phyloP scores from a whole-genome alignment of 2,329 filamentous ascomycete species.

The Pseudonectria foliicola region DNA sequence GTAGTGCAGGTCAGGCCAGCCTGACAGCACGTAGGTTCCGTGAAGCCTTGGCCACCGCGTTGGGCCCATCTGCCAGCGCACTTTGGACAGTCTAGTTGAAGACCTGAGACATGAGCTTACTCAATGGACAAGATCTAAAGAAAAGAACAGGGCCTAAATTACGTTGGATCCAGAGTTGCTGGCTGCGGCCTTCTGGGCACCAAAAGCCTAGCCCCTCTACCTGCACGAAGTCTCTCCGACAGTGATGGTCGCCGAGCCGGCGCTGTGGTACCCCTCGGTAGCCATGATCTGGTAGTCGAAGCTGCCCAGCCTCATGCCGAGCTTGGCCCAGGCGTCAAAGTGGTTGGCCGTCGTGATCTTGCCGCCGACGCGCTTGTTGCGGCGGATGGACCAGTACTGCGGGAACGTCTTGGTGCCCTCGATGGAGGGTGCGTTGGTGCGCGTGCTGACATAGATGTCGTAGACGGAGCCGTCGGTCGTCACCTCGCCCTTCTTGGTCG shows the following conservation, averaged over 20 bases:
- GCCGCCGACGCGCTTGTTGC: slow-evolving; percentile 41
- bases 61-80: slow-evolving; percentile 16
- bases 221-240: slow-evolving; percentile 30
- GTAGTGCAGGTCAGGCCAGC: slow-evolving; percentile 15
- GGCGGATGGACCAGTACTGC: slow-evolving; percentile 47
- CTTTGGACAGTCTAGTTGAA: slow-evolving; percentile 5
- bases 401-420: slow-evolving; percentile 42
- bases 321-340: slow-evolving; percentile 44
- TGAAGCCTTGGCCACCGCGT: slow-evolving; percentile 18
- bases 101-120: slow-evolving; percentile 1
- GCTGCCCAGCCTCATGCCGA: slow-evolving; percentile 41
- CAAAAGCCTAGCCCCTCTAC: slow-evolving; percentile 2
- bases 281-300: slow-evolving; percentile 49
- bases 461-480: slow-evolving; percentile 31
- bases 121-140: no score
- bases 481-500: slow-evolving; percentile 26
- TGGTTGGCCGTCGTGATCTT: slow-evolving; percentile 43
- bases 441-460: slow-evolving; percentile 29
- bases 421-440: slow-evolving; percentile 39
- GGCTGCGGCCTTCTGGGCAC: not conserved
- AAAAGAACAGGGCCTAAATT: not conserved
- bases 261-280: slow-evolving; percentile 46
- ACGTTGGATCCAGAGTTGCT: slow-evolving; percentile 3
- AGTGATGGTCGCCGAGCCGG: slow-evolving; percentile 40
- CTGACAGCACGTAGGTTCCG: slow-evolving; percentile 17